Evolutionary conservation across 345 rosid species (phyloP), one percentile per base, ranked within the genome.

Genomic region (Melastoma malabathricum): DNA sequence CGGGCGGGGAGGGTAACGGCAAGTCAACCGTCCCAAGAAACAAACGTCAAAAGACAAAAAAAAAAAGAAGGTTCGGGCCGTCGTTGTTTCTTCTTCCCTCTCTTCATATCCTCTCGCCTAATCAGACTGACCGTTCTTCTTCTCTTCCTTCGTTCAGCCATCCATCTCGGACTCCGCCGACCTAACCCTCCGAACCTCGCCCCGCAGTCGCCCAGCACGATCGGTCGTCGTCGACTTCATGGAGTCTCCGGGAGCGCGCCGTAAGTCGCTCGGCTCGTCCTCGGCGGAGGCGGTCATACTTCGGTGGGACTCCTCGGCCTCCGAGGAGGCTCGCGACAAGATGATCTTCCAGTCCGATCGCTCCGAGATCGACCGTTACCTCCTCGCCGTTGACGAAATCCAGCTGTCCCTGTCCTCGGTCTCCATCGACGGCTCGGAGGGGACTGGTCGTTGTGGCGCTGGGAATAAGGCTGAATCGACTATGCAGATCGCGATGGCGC

Each of bases 401-500:
- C 94, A 84, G 55, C 66, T 71, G 18, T 67, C 81, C 19, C 51
- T 79, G 50, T 72, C 86, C 1, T 61, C 65, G 20, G 64, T 75
- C 1, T 69, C 72, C 0, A 65, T 83, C 46, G 75, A 59, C 34
- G 58, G 10, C 16, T 59, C 38, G 10, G 54, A 5, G 0, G 48
- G 31, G 59, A 19, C 63, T 10, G 44, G 41, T 18, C 16, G 23
- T 44, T 50, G 18, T 9, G 55, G 43, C 25, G 16, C 18, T 20
- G 15, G 64, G n/a, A 49, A 58, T 8, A 73, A 79, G 64, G 87
- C 75, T 65, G 75, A 67, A 68, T 72, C 80, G 3, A 59, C 82
- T 10, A 72, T 86, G 59, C 96, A 86, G 85, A 86, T 92, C 83
- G 95, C 98, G 50, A 92, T 92, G 98, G 96, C 96, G 31, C 72